Evolutionary conservation across 2,329 filamentous ascomycete genomes (phyloP).

Genomic region (Diaporthe sp.): DNA sequence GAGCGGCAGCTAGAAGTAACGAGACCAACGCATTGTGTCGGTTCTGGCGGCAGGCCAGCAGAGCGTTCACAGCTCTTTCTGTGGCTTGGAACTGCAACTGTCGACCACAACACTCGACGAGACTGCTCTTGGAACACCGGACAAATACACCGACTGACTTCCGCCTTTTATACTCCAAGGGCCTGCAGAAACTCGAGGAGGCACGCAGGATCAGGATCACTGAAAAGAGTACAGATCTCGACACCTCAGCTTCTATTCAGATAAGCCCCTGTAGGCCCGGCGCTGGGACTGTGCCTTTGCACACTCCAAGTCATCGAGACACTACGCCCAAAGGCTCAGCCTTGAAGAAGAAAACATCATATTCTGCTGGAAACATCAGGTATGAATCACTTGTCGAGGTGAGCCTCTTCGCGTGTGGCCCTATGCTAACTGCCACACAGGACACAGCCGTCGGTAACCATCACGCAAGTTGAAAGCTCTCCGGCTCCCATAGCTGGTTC

Average conservation of each 20-base stretch:
- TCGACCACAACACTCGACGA: neutral
- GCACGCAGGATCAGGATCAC: neutral
- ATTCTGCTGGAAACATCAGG: neutral
- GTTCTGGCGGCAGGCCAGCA: neutral
- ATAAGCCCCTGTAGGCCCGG: neutral
- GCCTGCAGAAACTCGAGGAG: fast-evolving
- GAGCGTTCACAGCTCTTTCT: neutral
- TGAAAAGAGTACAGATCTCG: neutral
- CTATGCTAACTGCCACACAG: neutral
- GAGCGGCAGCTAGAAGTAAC: neutral
- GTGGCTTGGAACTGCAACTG: neutral
- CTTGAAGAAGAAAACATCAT: neutral
- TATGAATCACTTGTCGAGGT: neutral
- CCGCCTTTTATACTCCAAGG: neutral
- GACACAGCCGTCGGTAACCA: neutral
- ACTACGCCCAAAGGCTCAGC: neutral
- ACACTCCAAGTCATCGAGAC: neutral
- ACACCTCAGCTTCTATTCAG: neutral
- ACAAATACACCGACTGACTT: neutral
- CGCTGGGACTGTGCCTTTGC: no score
- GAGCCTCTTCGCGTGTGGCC: fast-evolving
- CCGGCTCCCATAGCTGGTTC: neutral
- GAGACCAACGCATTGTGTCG: neutral
- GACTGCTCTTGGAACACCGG: neutral
- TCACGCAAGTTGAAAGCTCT: neutral